Percentiles rank a stretch among this genome's conserved stretches.
Evolutionary conservation across 345 rosid genomes (phyloP).

Genomic region (Lagerstroemia speciosa): DNA sequence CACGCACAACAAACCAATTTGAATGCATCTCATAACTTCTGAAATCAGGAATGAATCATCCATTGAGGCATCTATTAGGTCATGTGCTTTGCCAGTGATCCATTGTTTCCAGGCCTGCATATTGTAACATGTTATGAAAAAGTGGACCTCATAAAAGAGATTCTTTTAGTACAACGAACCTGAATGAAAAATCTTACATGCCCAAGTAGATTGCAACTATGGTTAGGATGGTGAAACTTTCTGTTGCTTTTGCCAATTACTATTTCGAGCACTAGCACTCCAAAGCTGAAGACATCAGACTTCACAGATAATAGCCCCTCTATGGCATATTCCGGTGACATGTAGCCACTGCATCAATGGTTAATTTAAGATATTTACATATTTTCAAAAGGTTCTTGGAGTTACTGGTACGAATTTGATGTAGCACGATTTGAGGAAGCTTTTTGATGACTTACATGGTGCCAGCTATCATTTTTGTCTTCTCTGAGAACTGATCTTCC

Average conservation of each 20-base stretch:
- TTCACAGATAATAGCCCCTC: constrained; percentile 32
- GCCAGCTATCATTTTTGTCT: constrained; percentile 35
- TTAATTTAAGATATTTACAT: background rate
- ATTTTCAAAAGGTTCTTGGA: no score
- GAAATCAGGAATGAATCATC: constrained; percentile 5
- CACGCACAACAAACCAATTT: constrained; percentile 35
- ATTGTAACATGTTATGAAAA: background rate
- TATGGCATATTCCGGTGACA: constrained; percentile 43
- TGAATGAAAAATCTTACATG: background rate
- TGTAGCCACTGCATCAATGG: constrained; percentile 26
- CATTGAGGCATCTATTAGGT: constrained; percentile 26
- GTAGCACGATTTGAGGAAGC: background rate
- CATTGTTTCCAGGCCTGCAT: constrained; percentile 28
- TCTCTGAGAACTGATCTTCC: constrained; percentile 29
- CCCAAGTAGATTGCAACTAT: background rate
- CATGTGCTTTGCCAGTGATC: constrained; percentile 13
- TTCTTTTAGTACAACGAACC: background rate
- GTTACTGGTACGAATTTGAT: background rate
- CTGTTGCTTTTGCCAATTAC: no score
- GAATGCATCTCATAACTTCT: constrained; percentile 22
- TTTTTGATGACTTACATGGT: constrained; percentile 28
- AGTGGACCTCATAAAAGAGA: background rate
- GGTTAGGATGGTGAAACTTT: no score
- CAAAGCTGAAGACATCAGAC: constrained; percentile 32
- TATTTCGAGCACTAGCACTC: constrained; percentile 34